Evolutionary conservation across 306 rosid species (phyloP), one percentile per base, ranked within the genome.

Genomic region (Pueraria montana): DNA sequence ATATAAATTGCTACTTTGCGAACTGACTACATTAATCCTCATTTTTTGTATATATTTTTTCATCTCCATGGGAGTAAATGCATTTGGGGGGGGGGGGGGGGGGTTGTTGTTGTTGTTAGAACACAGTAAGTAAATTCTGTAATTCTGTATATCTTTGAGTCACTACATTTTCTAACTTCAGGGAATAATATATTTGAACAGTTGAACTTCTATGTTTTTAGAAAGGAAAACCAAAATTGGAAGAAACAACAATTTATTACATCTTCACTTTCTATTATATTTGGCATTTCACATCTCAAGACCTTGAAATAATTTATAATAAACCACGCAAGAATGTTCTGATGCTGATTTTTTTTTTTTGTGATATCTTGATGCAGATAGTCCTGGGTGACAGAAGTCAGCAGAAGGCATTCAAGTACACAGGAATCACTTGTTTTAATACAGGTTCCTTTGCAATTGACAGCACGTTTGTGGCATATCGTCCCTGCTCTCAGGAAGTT

Each of bases 401-500:
- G 82, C 98, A 92, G 80, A 94, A 93, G 80, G 98, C 97, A 46
- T 95, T 93, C 88, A 93, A 93, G 80, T 91, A 93, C 91, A 92
- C 92, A 61, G 99, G 98, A 87, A 92, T 90, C 75, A 90, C 98
- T 77, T 95, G 97, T 84, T 95, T 92, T 67, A 93, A 95, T 83
- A 88, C 98, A 0, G 98, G 97, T 76, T 96, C 98, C 76, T 93
- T 96, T 86, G 88, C 99, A 42, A 90, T 73, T 50, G 98, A 93
- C 70, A 82, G 85, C 68, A 90, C 98, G 36, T 93, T 96, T 72
- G 97, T 87, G 85, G 98, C 91, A 20, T 95, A 89, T 87, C 93
- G 97, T 24, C 97, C 98, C 53, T 90, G 88, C 84, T 90, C 89
- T 76, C 97, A 93, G 80, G 98, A 96, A 84, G 97, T 96, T 77